These are phyloP conservation scores for Podaxis sp. DNA, from an alignment of 768 basidiomycete species.

Conservation along the genomic window DNA sequence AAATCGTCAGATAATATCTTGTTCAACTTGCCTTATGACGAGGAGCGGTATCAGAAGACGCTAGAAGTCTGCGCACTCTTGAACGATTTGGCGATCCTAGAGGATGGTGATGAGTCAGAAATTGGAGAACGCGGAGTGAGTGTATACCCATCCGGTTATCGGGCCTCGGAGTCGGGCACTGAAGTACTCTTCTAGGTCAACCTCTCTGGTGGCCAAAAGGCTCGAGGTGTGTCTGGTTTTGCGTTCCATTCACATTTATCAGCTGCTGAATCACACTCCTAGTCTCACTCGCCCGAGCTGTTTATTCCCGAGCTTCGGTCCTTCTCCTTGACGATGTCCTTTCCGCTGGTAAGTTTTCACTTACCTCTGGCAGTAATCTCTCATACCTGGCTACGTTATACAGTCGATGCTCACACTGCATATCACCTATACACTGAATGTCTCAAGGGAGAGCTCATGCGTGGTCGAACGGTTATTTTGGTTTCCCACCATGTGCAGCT, in stretches of 20 bases:
- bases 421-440: slow-evolving; percentile 83
- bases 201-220: slow-evolving; percentile 61
- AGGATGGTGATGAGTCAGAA: slow-evolving; percentile 85
- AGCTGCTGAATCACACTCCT: slow-evolving; percentile 18
- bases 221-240: slow-evolving; percentile 41
- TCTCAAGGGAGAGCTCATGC: slow-evolving; percentile 77
- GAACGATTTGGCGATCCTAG: slow-evolving; percentile 74
- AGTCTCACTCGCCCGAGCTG: slow-evolving; percentile 61
- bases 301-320: slow-evolving; percentile 83
- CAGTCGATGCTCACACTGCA: slow-evolving; percentile 91
- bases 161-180: background rate
- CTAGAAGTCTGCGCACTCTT: slow-evolving; percentile 75
- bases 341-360: slow-evolving; percentile 38
- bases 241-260: slow-evolving; percentile 38
- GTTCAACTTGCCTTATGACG: slow-evolving; percentile 72
- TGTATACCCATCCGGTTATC: background rate
- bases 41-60: slow-evolving; percentile 77
- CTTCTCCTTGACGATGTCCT: slow-evolving; percentile 83
- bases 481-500: slow-evolving; percentile 96
- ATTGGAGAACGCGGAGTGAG: slow-evolving; percentile 82
- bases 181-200: slow-evolving; percentile 31
- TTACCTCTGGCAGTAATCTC: background rate
- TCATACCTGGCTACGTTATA: background rate
- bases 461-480: slow-evolving; percentile 79
- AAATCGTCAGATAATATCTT: slow-evolving; percentile 54